Evolutionary conservation across 1,284 basidiomycete species (phyloP).

Genomic region (Leccinum brunneo-olivaceum): DNA sequence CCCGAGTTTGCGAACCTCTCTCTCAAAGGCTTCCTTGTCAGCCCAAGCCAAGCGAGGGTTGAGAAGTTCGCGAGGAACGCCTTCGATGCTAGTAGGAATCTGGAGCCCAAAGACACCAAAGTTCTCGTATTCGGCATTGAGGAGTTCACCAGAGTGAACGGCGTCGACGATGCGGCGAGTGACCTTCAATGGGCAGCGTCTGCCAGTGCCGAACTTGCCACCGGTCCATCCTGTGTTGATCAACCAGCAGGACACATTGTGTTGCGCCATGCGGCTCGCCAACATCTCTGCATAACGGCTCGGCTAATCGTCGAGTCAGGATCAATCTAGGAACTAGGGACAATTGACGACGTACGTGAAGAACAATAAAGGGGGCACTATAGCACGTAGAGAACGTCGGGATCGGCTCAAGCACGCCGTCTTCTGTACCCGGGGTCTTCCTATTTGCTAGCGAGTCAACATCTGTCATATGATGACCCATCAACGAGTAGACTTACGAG

Average conservation of each 20-base stretch:
- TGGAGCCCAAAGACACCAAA: slow-evolving; percentile 77
- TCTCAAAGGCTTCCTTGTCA: slow-evolving; percentile 80
- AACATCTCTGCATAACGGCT: slow-evolving; percentile 96
- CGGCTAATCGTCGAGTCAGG: slow-evolving; percentile 44
- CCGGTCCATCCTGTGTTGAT: slow-evolving; percentile 99
- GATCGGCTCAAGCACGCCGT: slow-evolving; percentile 95
- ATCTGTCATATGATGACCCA: not conserved
- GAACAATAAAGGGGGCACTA: slow-evolving; percentile 97
- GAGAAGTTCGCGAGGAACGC: slow-evolving; percentile 84
- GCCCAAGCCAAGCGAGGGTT: slow-evolving; percentile 83
- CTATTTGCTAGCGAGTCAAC: slow-evolving; percentile 29
- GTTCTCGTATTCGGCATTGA: slow-evolving; percentile 80
- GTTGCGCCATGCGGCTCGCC: slow-evolving; percentile 87
- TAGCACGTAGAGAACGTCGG: slow-evolving; percentile 99
- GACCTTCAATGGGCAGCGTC: slow-evolving; percentile 92
- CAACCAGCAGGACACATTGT: slow-evolving; percentile 94
- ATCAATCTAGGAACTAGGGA: not conserved
- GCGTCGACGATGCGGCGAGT: slow-evolving; percentile 96
- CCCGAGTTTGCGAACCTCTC: slow-evolving; percentile 79
- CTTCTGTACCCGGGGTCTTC: slow-evolving; percentile 96
- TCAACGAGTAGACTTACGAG: slow-evolving; percentile 48
- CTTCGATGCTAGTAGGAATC: slow-evolving; percentile 75
- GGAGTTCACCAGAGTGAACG: slow-evolving; percentile 90
- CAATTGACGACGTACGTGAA: slow-evolving; percentile 58
- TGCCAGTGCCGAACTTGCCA: slow-evolving; percentile 88